Evolutionary conservation across 2,329 filamentous ascomycete species (phyloP), one percentile per base, ranked within the genome.

Genomic region (Cercospora berteroae): DNA sequence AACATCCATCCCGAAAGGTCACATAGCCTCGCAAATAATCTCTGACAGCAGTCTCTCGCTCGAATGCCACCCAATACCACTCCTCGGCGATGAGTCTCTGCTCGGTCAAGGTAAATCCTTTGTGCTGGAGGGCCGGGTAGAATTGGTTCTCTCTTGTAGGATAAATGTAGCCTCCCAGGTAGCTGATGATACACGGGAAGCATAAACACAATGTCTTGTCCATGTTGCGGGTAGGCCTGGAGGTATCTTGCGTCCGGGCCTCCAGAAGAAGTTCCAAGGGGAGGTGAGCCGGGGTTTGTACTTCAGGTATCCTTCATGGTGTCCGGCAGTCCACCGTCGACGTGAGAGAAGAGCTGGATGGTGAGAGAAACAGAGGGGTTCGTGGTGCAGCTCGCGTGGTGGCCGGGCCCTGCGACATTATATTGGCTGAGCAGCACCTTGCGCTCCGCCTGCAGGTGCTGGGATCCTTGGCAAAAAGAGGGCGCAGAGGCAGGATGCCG

Each of bases 31-130:
- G 42, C 8, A 73, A 63, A 44, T 71, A 73, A 50, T 73, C 70
- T 42, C 61, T 70, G 5, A 73, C 71, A 20, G 67, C 70, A 16
- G 71, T 73, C 62, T 73, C 71, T 25, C 71, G 58, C 33, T 73
- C 71, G 44, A 73, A 65, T 4, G 71, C 68, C 6, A 73, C 66
- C 71, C 71, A 73, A 57, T 71, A 73, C 71, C 71, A 73, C 44
- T 73, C 71, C 52, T 73, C 71, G 7, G 71, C 70, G 42, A 73
- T 73, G 5, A 63, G 67, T 36, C 42, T 63, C 52, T 73, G 70
- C 58, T 73, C 66, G 2, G 60, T 33, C n/a, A 36, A 36, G 27
- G 68, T 68, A 36, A 73, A 73, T 25, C 71, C 71, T 67, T 69
- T 70, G 29, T 44, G 63, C 39, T 69, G 56, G 8, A 73, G 63